A percentile compares a stretch with the other conserved stretches of the same genome.
Conservation (phyloP, 2,329 filamentous ascomycete species). For the Biscogniauxia mediterranea region DNA sequence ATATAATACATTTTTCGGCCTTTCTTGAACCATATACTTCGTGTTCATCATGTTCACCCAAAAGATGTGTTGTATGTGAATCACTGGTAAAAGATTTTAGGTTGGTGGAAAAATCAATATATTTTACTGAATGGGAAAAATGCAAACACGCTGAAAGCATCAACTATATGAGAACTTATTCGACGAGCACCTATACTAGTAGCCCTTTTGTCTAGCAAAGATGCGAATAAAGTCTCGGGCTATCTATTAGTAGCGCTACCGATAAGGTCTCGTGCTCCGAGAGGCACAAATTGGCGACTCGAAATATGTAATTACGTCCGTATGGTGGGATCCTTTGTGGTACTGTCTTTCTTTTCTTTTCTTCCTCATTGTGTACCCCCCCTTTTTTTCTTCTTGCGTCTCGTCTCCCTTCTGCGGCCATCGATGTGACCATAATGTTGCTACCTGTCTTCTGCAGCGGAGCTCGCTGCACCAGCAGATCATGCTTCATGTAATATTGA, state of each 20-base stretch:
- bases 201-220: neutral
- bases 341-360: neutral
- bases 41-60: too few relatives aligned
- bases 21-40: too few relatives aligned
- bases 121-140: neutral
- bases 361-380: neutral
- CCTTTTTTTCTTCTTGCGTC: neutral
- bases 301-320: neutral
- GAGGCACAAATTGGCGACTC: neutral
- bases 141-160: neutral
- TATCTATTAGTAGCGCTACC: neutral
- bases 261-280: neutral
- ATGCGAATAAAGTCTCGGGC: neutral
- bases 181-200: neutral
- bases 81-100: neutral
- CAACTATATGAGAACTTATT: neutral
- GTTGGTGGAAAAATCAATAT: neutral
- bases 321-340: neutral
- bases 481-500: slow-evolving; percentile 11
- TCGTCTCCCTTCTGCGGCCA: neutral
- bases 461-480: slow-evolving; percentile 1
- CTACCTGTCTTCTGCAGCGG: neutral
- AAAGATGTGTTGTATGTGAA: too few relatives aligned
- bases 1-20: too few relatives aligned
- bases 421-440: neutral